Evolutionary conservation across 805 yeast genomes (phyloP).

Genomic region (Pichia cephalocereana): DNA sequence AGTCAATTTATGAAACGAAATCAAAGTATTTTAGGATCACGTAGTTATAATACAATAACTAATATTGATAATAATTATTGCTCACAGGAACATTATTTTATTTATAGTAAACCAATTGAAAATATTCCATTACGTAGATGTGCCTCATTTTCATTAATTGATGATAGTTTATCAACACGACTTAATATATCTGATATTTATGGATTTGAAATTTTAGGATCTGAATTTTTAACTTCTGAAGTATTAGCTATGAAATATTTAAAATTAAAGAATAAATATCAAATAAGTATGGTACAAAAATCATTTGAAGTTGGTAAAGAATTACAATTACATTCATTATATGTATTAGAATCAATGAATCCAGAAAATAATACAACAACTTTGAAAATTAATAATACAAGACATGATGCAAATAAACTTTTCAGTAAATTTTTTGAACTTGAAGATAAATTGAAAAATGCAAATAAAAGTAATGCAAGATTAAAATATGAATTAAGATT

Average conservation of each 20-base stretch:
- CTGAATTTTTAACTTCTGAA: slow-evolving; percentile 7
- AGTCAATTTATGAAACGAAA: not conserved
- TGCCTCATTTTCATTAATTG: slow-evolving; percentile 26
- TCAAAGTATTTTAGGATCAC: slow-evolving; percentile 5
- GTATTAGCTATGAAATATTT: slow-evolving; percentile 10
- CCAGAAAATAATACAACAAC: not conserved
- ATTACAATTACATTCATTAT: not conserved
- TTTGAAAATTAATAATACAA: not conserved
- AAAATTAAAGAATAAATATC: slow-evolving; percentile 8
- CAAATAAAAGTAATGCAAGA: slow-evolving; percentile 48
- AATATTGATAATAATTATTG: not conserved
- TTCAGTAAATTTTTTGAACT: slow-evolving; percentile 20
- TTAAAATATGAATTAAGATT: slow-evolving; percentile 58
- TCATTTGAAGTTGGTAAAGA: not conserved
- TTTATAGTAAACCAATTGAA: not conserved
- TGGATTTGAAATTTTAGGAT: slow-evolving; percentile 12
- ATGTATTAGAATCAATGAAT: not conserved
- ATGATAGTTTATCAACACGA: slow-evolving; percentile 8
- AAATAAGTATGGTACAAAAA: slow-evolving; percentile 7
- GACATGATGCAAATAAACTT: slow-evolving; percentile 9
- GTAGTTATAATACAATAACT: not conserved
- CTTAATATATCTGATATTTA: slow-evolving; percentile 6
- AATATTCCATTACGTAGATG: slow-evolving; percentile 17
- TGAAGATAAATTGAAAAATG: slow-evolving; percentile 35
- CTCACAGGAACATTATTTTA: not conserved